Base-by-base conservation (phyloP, 768 basidiomycete species). In the Leccinum variicolor region DNA sequence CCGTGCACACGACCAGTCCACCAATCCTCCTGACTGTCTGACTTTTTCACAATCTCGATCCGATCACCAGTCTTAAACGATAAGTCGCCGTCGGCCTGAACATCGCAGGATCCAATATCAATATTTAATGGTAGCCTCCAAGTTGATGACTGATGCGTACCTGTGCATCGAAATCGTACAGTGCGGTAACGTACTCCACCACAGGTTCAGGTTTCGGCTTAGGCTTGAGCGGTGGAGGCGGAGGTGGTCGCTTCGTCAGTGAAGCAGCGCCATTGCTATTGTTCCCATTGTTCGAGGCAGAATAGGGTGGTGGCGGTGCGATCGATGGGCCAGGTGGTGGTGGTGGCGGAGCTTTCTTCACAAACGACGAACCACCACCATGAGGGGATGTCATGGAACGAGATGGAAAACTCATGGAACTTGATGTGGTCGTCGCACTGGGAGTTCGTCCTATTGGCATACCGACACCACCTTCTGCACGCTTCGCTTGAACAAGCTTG, bases 101-200 rank as follows among this genome's bases (percentile, higher is more conserved):
- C n/a, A 21, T 52, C 5, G 15, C 6, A 34, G 41, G 34, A 10
- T 41, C 61, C 7, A 57, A 15, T 26, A 8, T 11, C 13, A 21
- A 21, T 43, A 6, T 23, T 13, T 19, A 6, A 43, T 19, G 19
- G 41, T 19, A 43, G 41, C 41, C 19, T 19, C 41, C 41, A 43
- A 43, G 19, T 45, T 11, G 23, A 31, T 10, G 10, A 31, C 13
- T 28, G 47, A 47, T 19, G 67, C 77, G 54, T 67, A 85, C 87
- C 82, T 96, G 94, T 19, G 97, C 93, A 34, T 79, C 81, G 69
- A 96, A 99, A 72, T 99, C 97, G 69, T 97, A 99, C 67, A 98
- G 69, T 29, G 97, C 97, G 10, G 92, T 88, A 25, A 94, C 94
- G 66, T 93, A 94, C 71, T 86, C 82, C 3, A 80, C 75, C 52